Conservation (phyloP, 2,329 filamentous ascomycete genomes). For the Orbilia blumenaviensis region DNA sequence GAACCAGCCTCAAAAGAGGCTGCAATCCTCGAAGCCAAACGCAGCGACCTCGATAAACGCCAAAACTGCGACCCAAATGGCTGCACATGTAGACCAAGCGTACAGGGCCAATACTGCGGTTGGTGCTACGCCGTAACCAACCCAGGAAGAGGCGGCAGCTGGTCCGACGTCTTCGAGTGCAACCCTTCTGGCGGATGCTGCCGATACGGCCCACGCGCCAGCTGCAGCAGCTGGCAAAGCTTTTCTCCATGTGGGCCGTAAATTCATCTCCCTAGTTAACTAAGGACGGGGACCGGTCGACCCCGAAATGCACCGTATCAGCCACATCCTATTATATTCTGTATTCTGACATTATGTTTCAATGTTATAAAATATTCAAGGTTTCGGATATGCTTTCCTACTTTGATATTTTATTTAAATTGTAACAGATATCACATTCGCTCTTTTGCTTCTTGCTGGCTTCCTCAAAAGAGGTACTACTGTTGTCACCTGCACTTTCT, state of each 20-base stretch:
- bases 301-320: no score
- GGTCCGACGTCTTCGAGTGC: slow-evolving; percentile 35
- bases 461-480: no score
- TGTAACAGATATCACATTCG: neutral
- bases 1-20: slow-evolving; percentile 4
- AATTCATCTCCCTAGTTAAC: no score
- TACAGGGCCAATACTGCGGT: slow-evolving; percentile 22
- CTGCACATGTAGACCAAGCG: neutral
- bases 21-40: slow-evolving; percentile 1
- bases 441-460: neutral
- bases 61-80: slow-evolving; percentile 8
- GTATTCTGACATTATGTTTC: no score
- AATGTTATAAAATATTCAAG: neutral
- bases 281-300: neutral
- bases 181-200: slow-evolving; percentile 11
- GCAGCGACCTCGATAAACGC: slow-evolving; percentile 5
- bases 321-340: no score
- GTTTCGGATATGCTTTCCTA: neutral
- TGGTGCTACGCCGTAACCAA: slow-evolving; percentile 18
- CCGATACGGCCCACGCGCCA: slow-evolving; percentile 10
- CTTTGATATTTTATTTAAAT: neutral
- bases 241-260: slow-evolving; percentile 34
- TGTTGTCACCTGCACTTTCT: neutral
- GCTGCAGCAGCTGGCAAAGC: slow-evolving; percentile 6
- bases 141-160: slow-evolving; percentile 5